A percentile compares a stretch with the other conserved stretches of the same genome.
phyloP scores from a whole-genome alignment of 345 rosid genomes.

The thale cress (Arabidopsis thaliana) region DNA sequence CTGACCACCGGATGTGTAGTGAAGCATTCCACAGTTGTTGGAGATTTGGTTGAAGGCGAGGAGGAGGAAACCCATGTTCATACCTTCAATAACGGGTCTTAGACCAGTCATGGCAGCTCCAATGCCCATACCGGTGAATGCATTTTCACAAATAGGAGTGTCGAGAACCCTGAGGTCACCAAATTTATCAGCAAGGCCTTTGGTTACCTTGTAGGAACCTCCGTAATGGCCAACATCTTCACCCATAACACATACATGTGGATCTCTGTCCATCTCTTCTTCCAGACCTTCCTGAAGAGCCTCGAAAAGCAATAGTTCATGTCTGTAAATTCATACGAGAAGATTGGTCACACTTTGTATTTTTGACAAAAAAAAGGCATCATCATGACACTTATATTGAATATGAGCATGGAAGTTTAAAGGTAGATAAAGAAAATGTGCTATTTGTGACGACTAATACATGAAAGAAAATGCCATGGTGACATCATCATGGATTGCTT shows the following conservation, averaged over 20 bases:
- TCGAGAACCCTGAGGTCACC: conserved; percentile 97
- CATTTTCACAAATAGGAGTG: conserved; percentile 94
- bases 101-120: conserved; percentile 97
- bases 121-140: conserved; percentile 96
- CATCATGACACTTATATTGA: not conserved
- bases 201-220: conserved; percentile 95
- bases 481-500: not conserved
- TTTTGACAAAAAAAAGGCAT: not conserved
- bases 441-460: not conserved
- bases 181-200: conserved; percentile 69
- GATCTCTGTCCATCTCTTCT: conserved; percentile 99
- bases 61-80: conserved; percentile 99
- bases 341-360: not conserved
- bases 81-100: conserved; percentile 88
- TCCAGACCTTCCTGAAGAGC: conserved; percentile 91
- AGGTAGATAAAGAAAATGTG: not conserved
- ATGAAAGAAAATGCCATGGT: conserved; percentile 6
- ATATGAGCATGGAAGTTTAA: not conserved
- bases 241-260: conserved; percentile 84
- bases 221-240: conserved; percentile 99
- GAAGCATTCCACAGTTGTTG: conserved; percentile 98
- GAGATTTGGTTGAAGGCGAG: conserved; percentile 98
- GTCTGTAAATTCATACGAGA: conserved; percentile 51
- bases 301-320: conserved; percentile 89
- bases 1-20: conserved; percentile 98